Evolutionary conservation across 1,284 basidiomycete genomes (phyloP).

Genomic region (Peniophora sp.): DNA sequence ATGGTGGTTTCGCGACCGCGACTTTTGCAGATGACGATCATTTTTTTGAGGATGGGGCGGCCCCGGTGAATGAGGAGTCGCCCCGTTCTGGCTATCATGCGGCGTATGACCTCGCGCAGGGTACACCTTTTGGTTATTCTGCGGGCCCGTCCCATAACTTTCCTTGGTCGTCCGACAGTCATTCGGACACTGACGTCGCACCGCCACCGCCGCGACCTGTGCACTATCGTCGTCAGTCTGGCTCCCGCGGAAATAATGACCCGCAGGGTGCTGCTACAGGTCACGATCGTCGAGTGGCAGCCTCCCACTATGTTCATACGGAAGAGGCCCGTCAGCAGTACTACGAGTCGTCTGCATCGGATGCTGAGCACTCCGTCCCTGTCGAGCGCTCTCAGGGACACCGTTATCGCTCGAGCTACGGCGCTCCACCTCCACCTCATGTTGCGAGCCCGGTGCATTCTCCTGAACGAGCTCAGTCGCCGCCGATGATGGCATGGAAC

Average conservation of each 20-base stretch:
- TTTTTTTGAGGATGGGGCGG: constrained; percentile 2
- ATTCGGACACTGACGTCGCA: neutral
- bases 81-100: neutral
- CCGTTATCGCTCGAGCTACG: neutral
- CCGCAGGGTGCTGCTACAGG: neutral
- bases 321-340: too few species aligned
- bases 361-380: neutral
- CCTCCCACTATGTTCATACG: too few species aligned
- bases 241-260: neutral
- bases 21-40: neutral
- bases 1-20: neutral
- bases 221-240: neutral
- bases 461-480: constrained; percentile 39
- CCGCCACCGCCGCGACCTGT: neutral
- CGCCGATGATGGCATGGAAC: constrained; percentile 61
- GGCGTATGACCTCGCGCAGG: neutral
- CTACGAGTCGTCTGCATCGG: neutral
- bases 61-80: constrained; percentile 1
- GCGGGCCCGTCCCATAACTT: neutral
- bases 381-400: neutral
- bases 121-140: neutral
- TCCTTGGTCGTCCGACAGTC: neutral
- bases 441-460: constrained; percentile 10
- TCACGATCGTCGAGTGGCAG: neutral
- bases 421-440: constrained; percentile 15